Conservation (phyloP, 306 rosid species). For the Pterocarpus macrocarpus region DNA sequence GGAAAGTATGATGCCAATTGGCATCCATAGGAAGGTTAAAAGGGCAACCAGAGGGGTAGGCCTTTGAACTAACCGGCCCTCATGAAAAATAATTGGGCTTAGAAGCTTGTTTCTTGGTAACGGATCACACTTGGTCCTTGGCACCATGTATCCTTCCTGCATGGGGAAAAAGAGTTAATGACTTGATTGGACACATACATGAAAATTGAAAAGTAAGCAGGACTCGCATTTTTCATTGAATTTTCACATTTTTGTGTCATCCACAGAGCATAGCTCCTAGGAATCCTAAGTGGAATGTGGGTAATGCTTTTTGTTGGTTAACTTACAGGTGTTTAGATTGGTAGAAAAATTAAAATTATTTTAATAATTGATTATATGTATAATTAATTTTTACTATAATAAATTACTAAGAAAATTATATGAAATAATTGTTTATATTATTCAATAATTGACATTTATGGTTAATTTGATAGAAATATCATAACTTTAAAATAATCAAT, state of each 20-base stretch:
- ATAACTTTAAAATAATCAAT: no score
- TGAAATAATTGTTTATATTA: no score
- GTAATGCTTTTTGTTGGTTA: no score
- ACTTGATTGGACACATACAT: neutral
- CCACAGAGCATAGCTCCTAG: neutral
- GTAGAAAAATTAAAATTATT: no score
- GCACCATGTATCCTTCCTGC: constrained; percentile 90
- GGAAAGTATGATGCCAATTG: constrained; percentile 75
- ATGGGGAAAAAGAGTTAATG: neutral
- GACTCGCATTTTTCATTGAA: neutral
- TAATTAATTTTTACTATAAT: no score
- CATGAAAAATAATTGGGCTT: constrained; percentile 88
- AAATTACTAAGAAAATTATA: no score
- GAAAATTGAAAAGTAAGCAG: neutral
- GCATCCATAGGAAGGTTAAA: constrained; percentile 82
- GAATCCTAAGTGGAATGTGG: neutral
- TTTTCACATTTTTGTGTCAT: neutral
- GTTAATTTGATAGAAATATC: no score
- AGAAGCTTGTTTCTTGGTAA: constrained; percentile 80
- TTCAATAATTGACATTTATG: no score
- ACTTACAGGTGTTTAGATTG: no score
- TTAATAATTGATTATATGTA: no score
- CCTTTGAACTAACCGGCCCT: constrained; percentile 82
- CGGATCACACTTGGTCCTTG: constrained; percentile 66
- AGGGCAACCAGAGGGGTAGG: constrained; percentile 83